Percentiles rank a stretch among this genome's conserved stretches.
Evolutionary conservation across 2,329 filamentous ascomycete genomes (phyloP).

Genomic region (Saccharata proteae): DNA sequence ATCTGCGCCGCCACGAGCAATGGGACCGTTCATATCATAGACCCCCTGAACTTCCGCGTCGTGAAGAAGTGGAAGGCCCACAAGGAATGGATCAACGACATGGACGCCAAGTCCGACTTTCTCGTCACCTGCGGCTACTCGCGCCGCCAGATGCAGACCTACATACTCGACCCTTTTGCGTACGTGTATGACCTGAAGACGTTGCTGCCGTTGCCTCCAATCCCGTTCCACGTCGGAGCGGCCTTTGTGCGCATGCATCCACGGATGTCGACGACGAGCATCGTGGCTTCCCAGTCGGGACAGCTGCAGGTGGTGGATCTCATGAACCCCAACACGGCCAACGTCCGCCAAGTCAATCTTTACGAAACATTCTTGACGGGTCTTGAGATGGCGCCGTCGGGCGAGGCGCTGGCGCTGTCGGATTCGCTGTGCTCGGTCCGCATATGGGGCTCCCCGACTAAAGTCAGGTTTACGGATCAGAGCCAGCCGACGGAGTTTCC

Average conservation of each 20-base stretch:
- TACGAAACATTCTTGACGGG: slow-evolving; percentile 58
- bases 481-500: slow-evolving; percentile 67
- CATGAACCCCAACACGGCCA: slow-evolving; percentile 82
- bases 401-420: slow-evolving; percentile 70
- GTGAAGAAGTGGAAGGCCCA: slow-evolving; percentile 87
- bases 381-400: slow-evolving; percentile 78
- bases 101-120: slow-evolving; percentile 93
- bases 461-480: slow-evolving; percentile 77
- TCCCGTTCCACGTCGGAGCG: slow-evolving; percentile 83
- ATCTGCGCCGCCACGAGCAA: slow-evolving; percentile 82
- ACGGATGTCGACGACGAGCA: slow-evolving; percentile 84
- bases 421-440: slow-evolving; percentile 70
- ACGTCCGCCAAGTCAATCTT: slow-evolving; percentile 71
- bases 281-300: slow-evolving; percentile 82
- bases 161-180: slow-evolving; percentile 82
- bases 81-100: slow-evolving; percentile 79
- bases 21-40: slow-evolving; percentile 76
- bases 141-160: slow-evolving; percentile 62
- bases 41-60: slow-evolving; percentile 63
- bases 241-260: slow-evolving; percentile 96
- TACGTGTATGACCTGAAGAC: slow-evolving; percentile 95
- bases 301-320: slow-evolving; percentile 94
- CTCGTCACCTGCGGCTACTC: slow-evolving; percentile 93
- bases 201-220: slow-evolving; percentile 73
- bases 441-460: slow-evolving; percentile 77